Base-by-base conservation (phyloP, 1,284 basidiomycete genomes). In the Fomes fomentarius region DNA sequence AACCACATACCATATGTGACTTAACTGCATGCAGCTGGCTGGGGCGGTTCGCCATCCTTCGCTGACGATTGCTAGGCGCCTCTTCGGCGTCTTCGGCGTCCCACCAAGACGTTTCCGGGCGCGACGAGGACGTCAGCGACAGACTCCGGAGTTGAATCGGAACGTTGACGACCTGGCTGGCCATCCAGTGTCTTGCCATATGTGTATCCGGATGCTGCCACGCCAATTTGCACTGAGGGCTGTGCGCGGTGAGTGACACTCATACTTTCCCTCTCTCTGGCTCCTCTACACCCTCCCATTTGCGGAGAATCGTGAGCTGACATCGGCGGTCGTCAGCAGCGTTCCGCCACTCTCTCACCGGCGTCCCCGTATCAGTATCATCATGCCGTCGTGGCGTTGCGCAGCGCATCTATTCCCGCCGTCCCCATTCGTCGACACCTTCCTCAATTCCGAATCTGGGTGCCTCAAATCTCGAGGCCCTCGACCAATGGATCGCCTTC, bases 401-500 rank as follows among this genome's bases (percentile, higher is more conserved):
- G 35, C 58, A 56, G 40, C 35, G 33, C 54, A 48, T 50, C 47
- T 44, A 43, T 52, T 47, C 58, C 28, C 61, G 53, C 51, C 63
- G 54, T 51, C 45, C 24, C 52, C 50, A 55, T 42, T 61, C 63
- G 38, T 56, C 63, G 37, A 31, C 56, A 41, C 34, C 54, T 24
- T 52, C 53, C 19, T 52, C 52, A 46, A 47, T 50, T 38, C 34
- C 52, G 41, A 50, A 61, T 25, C 38, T 56, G 24, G 39, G 50
- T 37, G 21, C 61, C 28, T 22, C 57, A n/a, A 47, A 61, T 43
- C 30, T 63, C 50, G 61, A 50, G 17, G 66, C 66, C 5, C 75
- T 85, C 46, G 77, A 83, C 65, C 67, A 69, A 42, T 85, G 84
- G 84, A 81, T 81, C 48, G 62, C 68, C 28, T 69, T 72, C 22